A percentile compares a stretch with the other conserved stretches of the same genome.
Conservation (phyloP, 108 stramenopile genomes). For the Mayamaea pseudoterrestris region DNA sequence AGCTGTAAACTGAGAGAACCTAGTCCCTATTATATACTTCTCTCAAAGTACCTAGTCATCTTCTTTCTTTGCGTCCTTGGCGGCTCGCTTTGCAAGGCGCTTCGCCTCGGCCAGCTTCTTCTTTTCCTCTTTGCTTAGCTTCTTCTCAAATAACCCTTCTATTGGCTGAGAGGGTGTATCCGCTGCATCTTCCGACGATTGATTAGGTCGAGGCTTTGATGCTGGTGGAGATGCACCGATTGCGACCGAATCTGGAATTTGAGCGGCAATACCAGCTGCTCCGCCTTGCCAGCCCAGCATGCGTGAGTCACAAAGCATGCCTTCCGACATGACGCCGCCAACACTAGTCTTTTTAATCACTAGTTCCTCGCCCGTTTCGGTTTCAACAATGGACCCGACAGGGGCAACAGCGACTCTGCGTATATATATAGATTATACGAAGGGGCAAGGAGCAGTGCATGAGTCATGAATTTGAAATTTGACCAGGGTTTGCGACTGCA, state of each 20-base stretch:
- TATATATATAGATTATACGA: neutral
- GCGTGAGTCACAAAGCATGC: slow-evolving; percentile 83
- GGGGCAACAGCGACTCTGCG: slow-evolving; percentile 63
- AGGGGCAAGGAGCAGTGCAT: neutral
- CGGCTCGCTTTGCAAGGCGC: slow-evolving; percentile 51
- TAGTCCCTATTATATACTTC: too few relatives aligned
- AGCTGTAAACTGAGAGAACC: too few relatives aligned
- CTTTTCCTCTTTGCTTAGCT: slow-evolving; percentile 86
- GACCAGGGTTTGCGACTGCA: neutral
- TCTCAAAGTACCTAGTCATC: neutral
- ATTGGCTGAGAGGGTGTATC: slow-evolving; percentile 18
- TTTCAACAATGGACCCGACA: slow-evolving; percentile 40
- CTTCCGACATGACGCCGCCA: slow-evolving; percentile 65
- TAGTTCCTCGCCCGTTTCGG: slow-evolving; percentile 56
- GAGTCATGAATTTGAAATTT: neutral
- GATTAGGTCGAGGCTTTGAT: slow-evolving; percentile 51
- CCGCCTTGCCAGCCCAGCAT: slow-evolving; percentile 86
- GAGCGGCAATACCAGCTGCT: slow-evolving; percentile 59
- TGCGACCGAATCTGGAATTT: slow-evolving; percentile 44
- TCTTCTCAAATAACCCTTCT: slow-evolving; percentile 66
- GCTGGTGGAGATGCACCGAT: slow-evolving; percentile 62
- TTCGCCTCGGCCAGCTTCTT: slow-evolving; percentile 68
- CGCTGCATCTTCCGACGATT: neutral
- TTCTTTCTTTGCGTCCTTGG: slow-evolving; percentile 37
- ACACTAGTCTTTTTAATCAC: slow-evolving; percentile 59